phyloP scores from a whole-genome alignment of 352 stramenopile genomes.

The Blastocystis sp. region DNA sequence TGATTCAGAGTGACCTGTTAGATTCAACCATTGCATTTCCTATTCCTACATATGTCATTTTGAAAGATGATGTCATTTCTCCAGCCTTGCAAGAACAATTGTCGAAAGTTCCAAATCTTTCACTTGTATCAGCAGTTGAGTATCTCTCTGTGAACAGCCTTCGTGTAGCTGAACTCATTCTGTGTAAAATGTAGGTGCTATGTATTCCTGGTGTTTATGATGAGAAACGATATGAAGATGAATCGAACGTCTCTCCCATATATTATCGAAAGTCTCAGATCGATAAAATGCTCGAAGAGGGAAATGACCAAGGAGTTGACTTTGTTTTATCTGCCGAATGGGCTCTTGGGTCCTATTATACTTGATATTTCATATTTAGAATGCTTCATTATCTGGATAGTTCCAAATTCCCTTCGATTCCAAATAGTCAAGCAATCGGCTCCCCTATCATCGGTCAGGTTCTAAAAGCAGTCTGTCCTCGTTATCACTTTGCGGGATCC shows the following conservation, averaged over 20 bases:
- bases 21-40: background rate
- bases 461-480: background rate
- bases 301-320: background rate
- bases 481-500: constrained; percentile 55
- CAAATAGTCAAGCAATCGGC: background rate
- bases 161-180: background rate
- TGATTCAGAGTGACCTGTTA: background rate
- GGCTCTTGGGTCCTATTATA: background rate
- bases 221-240: background rate
- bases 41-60: constrained; percentile 14
- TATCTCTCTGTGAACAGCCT: background rate
- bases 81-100: background rate
- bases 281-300: background rate
- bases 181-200: background rate
- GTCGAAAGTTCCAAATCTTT: background rate
- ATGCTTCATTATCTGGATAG: constrained; percentile 14
- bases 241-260: background rate
- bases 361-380: background rate
- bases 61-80: constrained; percentile 30
- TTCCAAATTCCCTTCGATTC: constrained; percentile 9
- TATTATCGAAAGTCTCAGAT: constrained; percentile 56
- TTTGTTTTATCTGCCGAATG: constrained; percentile 43
- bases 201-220: constrained; percentile 30
- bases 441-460: constrained; percentile 9
- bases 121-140: background rate